These are phyloP conservation scores for Pestalotiopsis sp. DNA, from an alignment of 2,329 filamentous ascomycete species.

Conservation along the genomic window DNA sequence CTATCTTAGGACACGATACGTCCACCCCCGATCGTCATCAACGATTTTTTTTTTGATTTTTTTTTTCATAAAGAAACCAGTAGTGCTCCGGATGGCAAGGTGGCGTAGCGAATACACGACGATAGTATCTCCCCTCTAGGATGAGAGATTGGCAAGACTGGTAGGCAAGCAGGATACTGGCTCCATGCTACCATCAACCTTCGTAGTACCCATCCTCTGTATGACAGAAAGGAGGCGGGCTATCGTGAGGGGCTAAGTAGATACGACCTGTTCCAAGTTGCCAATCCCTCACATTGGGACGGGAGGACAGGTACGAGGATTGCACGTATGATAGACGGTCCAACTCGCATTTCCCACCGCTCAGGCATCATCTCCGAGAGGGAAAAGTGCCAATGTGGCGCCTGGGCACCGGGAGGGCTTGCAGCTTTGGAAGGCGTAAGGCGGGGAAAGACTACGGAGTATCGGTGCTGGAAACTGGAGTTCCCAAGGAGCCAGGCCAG, in stretches of 20 bases:
- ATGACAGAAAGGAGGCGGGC: background rate
- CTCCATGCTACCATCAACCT: too few species aligned
- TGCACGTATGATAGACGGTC: background rate
- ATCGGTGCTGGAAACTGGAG: background rate
- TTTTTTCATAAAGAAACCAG: background rate
- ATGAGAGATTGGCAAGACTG: too few species aligned
- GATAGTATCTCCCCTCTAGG: too few species aligned
- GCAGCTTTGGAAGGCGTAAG: background rate
- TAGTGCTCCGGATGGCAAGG: background rate
- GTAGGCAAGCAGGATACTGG: too few species aligned
- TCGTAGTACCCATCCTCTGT: background rate
- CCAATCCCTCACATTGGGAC: background rate
- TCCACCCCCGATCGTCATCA: background rate
- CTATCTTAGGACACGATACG: constrained; percentile 3
- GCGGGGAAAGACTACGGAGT: background rate
- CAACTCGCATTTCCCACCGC: background rate
- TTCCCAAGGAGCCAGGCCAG: background rate
- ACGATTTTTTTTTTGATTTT: background rate
- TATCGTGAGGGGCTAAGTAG: background rate
- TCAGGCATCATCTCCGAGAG: constrained; percentile 7
- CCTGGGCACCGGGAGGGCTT: background rate
- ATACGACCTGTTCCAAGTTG: background rate
- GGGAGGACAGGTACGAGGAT: background rate
- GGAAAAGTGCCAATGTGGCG: background rate
- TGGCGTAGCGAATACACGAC: background rate